These are phyloP conservation scores for Coffea humblotiana DNA, from an alignment of 305 asterid genomes.

Conservation along the genomic window DNA sequence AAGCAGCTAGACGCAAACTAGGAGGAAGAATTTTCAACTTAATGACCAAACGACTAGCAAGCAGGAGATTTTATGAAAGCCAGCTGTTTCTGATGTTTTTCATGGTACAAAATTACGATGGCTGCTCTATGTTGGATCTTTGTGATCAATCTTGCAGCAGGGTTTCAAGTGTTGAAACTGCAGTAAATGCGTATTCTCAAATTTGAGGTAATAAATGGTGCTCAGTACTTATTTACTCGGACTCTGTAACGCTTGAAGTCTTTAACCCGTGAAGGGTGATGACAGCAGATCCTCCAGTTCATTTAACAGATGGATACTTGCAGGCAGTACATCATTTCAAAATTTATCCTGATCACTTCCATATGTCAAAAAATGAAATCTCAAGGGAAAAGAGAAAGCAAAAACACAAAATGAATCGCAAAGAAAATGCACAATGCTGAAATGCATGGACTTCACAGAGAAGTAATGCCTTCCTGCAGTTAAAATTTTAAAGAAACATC, in stretches of 20 bases:
- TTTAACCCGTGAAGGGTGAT: no score
- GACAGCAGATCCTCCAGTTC: background rate
- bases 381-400: no score
- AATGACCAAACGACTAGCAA: background rate
- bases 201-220: constrained; percentile 4
- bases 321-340: constrained; percentile 6
- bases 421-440: no score
- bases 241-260: no score
- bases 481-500: background rate
- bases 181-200: background rate
- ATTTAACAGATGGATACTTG: no score
- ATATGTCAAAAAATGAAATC: no score
- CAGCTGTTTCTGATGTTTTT: background rate
- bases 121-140: background rate
- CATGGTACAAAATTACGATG: background rate
- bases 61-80: background rate
- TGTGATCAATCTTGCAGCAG: background rate
- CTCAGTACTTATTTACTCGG: background rate
- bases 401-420: no score
- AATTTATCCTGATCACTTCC: background rate
- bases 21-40: background rate
- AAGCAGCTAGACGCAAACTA: background rate
- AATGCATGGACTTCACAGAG: no score
- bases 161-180: background rate
- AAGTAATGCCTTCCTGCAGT: no score